phyloP scores from a whole-genome alignment of 2,329 filamentous ascomycete species.

The Lasiodiplodia theobromae region DNA sequence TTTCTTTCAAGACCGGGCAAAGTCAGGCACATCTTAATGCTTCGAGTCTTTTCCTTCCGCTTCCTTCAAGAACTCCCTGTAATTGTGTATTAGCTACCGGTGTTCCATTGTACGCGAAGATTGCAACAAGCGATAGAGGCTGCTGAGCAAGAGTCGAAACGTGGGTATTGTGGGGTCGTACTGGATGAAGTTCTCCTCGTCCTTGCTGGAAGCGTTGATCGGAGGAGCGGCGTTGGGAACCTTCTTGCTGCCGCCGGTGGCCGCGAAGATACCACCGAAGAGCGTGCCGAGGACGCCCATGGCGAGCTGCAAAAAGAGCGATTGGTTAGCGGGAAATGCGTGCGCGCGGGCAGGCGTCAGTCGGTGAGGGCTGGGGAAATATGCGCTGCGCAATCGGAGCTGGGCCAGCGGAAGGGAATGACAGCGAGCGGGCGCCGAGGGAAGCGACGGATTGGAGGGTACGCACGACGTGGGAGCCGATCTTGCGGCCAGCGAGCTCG shows the following conservation, averaged over 20 bases:
- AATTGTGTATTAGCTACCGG: not conserved
- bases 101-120: not conserved
- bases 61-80: conserved; percentile 48
- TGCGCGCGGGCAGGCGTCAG: conserved; percentile 6
- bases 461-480: conserved; percentile 63
- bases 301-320: conserved; percentile 58
- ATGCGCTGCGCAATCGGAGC: conserved; percentile 13
- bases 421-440: not conserved
- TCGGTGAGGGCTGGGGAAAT: not conserved
- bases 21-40: conserved; percentile 12
- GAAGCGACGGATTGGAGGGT: conserved; percentile 19
- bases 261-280: conserved; percentile 45
- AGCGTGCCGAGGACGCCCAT: conserved; percentile 58
- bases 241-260: conserved; percentile 50
- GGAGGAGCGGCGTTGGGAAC: conserved; percentile 55
- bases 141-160: not conserved
- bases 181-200: conserved; percentile 74
- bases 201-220: conserved; percentile 70
- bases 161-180: conserved; percentile 48
- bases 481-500: conserved; percentile 59
- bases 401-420: conserved; percentile 19
- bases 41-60: conserved; percentile 44
- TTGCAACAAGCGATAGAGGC: not conserved
- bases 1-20: not conserved
- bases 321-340: conserved; percentile 25